Evolutionary conservation across 768 basidiomycete genomes (phyloP).

Genomic region (Candolleomyces efflorescens): DNA sequence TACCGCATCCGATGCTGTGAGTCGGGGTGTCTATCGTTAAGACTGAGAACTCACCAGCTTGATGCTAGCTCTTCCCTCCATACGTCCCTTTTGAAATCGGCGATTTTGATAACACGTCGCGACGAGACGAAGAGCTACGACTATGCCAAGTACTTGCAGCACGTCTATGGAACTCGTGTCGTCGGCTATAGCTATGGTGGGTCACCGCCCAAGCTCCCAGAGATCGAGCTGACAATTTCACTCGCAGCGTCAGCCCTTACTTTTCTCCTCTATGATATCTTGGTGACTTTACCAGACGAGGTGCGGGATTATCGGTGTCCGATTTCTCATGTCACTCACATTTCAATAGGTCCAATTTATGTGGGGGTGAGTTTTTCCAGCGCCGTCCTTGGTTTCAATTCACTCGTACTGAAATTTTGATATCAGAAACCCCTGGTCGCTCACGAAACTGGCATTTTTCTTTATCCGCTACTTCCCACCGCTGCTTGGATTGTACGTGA

Average conservation of each 20-base stretch:
- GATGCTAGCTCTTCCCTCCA: too few species aligned
- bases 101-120: too few species aligned
- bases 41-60: too few species aligned
- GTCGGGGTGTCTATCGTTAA: too few species aligned
- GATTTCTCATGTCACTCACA: not conserved
- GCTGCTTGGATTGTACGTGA: slow-evolving; percentile 29
- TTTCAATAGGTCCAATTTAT: slow-evolving; percentile 29
- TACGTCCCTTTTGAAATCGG: too few species aligned
- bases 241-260: slow-evolving; percentile 30
- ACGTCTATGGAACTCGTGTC: not conserved
- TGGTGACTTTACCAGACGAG: slow-evolving; percentile 38
- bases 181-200: not conserved
- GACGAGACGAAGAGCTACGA: too few species aligned
- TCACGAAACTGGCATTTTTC: slow-evolving; percentile 33
- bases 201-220: not conserved
- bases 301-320: slow-evolving; percentile 14
- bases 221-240: not conserved
- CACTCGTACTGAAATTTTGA: not conserved
- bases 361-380: slow-evolving; percentile 32
- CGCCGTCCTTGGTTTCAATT: not conserved
- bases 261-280: slow-evolving; percentile 38
- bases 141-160: too few species aligned
- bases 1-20: too few species aligned
- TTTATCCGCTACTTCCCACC: slow-evolving; percentile 34
- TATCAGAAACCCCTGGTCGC: slow-evolving; percentile 19